Evolutionary conservation across 345 rosid genomes (phyloP).

Genomic region (Salix exigua): DNA sequence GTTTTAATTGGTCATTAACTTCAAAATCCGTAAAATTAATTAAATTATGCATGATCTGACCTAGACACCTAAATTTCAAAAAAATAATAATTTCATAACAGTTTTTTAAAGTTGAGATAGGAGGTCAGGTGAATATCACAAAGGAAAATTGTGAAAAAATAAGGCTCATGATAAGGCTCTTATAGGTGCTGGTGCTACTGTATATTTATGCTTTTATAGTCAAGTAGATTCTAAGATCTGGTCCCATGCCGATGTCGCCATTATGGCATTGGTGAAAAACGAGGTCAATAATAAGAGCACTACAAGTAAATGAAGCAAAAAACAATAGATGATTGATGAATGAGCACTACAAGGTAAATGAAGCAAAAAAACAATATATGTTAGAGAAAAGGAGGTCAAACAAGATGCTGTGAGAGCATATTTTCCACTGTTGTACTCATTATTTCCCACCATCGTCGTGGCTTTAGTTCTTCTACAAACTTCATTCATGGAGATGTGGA

Average conservation of each 20-base stretch:
- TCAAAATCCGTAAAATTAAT: too few species aligned
- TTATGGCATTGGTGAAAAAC: constrained; percentile 3
- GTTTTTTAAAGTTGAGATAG: background rate
- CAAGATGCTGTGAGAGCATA: background rate
- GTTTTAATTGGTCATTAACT: too few species aligned
- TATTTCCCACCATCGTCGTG: background rate
- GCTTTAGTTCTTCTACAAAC: background rate
- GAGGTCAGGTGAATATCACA: too few species aligned
- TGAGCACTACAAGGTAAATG: background rate
- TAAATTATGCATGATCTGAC: too few species aligned
- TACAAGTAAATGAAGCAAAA: too few species aligned
- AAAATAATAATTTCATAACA: background rate
- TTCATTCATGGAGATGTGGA: too few species aligned
- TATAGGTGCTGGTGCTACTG: constrained; percentile 3
- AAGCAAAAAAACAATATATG: too few species aligned
- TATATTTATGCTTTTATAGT: background rate
- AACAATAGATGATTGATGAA: background rate
- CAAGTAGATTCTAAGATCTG: background rate
- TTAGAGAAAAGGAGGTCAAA: background rate
- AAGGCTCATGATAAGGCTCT: background rate
- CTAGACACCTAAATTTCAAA: too few species aligned
- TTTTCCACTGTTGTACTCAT: background rate
- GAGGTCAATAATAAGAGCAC: constrained; percentile 1
- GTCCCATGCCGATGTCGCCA: constrained; percentile 6
- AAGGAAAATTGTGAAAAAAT: background rate